A percentile compares a stretch with the other conserved stretches of the same genome.
Conservation (phyloP, 768 basidiomycete genomes). For the Collybia sp. region DNA sequence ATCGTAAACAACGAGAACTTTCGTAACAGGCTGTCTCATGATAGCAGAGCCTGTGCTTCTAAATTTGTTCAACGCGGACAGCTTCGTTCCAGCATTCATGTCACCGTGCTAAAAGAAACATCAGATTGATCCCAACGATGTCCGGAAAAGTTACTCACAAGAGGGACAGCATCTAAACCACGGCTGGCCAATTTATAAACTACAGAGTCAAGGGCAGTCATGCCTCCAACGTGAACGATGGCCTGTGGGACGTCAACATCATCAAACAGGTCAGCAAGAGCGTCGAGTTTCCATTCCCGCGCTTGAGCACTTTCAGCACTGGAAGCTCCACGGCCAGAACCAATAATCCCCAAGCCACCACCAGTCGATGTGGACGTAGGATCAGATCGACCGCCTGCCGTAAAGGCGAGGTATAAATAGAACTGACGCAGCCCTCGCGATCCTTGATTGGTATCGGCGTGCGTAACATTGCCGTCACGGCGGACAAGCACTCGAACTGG, state of each 20-base stretch:
- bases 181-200: constrained; percentile 86
- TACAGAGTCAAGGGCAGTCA: constrained; percentile 83
- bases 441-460: constrained; percentile 59
- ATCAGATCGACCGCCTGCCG: constrained; percentile 74
- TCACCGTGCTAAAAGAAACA: constrained; percentile 71
- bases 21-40: constrained; percentile 62
- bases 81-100: constrained; percentile 80
- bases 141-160: constrained; percentile 50
- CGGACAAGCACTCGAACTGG: constrained; percentile 97
- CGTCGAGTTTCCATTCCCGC: constrained; percentile 93
- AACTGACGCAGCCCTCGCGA: constrained; percentile 89
- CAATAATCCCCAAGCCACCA: constrained; percentile 83
- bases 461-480: constrained; percentile 78
- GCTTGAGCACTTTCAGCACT: constrained; percentile 83
- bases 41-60: constrained; percentile 51
- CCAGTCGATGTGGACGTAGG: constrained; percentile 36
- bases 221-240: constrained; percentile 85
- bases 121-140: constrained; percentile 9
- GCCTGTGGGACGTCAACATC: constrained; percentile 79
- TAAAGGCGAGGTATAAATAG: constrained; percentile 95
- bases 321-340: constrained; percentile 80
- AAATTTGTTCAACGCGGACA: constrained; percentile 84
- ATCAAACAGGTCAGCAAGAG: constrained; percentile 84
- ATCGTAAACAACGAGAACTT: constrained; percentile 89
- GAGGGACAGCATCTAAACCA: constrained; percentile 81